Evolutionary conservation across 2,329 filamentous ascomycete genomes (phyloP), one percentile per base, ranked within the genome.

Genomic region (Parascedosporium putredinis): DNA sequence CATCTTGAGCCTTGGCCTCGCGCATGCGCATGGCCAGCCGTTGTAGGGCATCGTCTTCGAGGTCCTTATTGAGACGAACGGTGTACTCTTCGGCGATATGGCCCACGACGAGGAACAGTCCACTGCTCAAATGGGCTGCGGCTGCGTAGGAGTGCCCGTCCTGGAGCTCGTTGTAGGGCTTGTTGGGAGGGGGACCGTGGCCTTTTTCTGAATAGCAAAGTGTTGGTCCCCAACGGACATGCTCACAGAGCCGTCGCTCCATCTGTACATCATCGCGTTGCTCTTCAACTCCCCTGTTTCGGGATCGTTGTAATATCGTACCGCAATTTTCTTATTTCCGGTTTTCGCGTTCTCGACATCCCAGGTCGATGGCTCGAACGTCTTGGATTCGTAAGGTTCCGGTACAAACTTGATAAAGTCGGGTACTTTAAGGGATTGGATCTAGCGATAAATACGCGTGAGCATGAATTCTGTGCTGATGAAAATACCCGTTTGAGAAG

Each of bases 231-330:
- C 86, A 22, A 90, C 72, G n/a, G 84, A 79, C 22, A 91, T 70
- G 9, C 85, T 89, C 14, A 87, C 69, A 3, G 83, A 88, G 24
- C 86, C 86, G 59, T 91, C 86, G 53, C 82, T 88, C 86, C 86
- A 91, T 56, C 78, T 78, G 60, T 87, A 79, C 25, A 91, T 69
- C 54, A 83, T 77, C 2, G 86, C 78, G 61, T 91, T 91, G 60
- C 85, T 89, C 60, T 85, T 79, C 10, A 89, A 71, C 53, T 80
- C 70, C 45, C 76, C 75, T 1, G 79, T 83, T n/a, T 73, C 74
- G 8, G 80, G 72, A 51, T 87, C 81, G 58, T 76, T 79, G 49
- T 83, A 79, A 66, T 83, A 87, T 53, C 86, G 81, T 45, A 86
- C 74, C 2, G 84, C 82, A 33, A 80, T 78, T 58, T 81, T 75